phyloP scores from a whole-genome alignment of 768 basidiomycete species.

The Psilocybe tampanensis region DNA sequence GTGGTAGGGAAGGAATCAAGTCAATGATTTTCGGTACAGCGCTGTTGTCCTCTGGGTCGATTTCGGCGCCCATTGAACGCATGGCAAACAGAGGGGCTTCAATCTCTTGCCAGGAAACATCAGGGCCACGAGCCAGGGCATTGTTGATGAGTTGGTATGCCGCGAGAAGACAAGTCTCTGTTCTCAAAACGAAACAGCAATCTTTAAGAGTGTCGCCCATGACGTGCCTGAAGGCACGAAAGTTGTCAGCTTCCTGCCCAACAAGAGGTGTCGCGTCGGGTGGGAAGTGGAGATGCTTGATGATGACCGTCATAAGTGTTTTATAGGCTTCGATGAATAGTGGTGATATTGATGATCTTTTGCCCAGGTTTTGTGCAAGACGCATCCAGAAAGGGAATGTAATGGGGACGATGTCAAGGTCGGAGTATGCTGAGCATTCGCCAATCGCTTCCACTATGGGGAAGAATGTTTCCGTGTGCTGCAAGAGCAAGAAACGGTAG shows the following conservation, averaged over 20 bases:
- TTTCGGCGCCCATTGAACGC: slow-evolving; percentile 96
- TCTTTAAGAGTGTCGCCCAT: slow-evolving; percentile 99
- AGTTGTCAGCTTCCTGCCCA: slow-evolving; percentile 90
- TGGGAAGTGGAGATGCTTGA: slow-evolving; percentile 91
- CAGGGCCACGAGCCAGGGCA: slow-evolving; percentile 65
- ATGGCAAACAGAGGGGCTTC: slow-evolving; percentile 98
- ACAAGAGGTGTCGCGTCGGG: slow-evolving; percentile 62
- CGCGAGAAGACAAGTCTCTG: slow-evolving; percentile 79
- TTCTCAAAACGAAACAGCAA: slow-evolving; percentile 91
- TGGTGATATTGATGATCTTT: slow-evolving; percentile 70
- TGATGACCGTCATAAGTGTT: slow-evolving; percentile 82
- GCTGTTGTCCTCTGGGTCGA: slow-evolving; percentile 79
- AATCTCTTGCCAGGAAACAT: slow-evolving; percentile 90
- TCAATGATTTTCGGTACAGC: slow-evolving; percentile 97
- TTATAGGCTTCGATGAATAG: slow-evolving; percentile 83
- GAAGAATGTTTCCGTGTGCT: slow-evolving; percentile 91
- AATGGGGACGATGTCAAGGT: slow-evolving; percentile 95
- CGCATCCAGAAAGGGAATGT: slow-evolving; percentile 99
- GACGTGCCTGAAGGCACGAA: slow-evolving; percentile 93
- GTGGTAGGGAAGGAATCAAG: slow-evolving; percentile 85
- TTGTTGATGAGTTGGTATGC: slow-evolving; percentile 80
- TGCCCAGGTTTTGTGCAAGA: slow-evolving; percentile 87
- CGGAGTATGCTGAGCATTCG: slow-evolving; percentile 87
- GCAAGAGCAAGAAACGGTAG: slow-evolving; percentile 84
- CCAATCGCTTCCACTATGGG: slow-evolving; percentile 95